Percentiles rank a stretch among this genome's conserved stretches.
Conservation (phyloP, 2,329 filamentous ascomycete genomes). For the Trichoderma cornu-damae region DNA sequence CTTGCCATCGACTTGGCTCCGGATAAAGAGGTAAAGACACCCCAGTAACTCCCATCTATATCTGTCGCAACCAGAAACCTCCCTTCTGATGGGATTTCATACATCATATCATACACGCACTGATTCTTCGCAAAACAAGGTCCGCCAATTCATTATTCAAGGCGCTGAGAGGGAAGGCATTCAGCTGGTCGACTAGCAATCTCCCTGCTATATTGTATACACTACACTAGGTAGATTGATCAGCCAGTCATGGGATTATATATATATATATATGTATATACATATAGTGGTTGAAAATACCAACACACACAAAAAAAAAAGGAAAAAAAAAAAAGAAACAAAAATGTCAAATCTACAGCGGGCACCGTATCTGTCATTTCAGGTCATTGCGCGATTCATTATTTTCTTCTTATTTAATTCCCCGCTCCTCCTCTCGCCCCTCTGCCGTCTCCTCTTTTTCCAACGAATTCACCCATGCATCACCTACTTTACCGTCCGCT, state of each 20-base stretch:
- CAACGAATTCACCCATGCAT: not conserved
- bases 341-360: slow-evolving; percentile 18
- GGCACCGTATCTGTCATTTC: not conserved
- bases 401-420: not conserved
- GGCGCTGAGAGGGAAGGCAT: slow-evolving; percentile 82
- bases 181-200: slow-evolving; percentile 39
- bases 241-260: slow-evolving; percentile 19
- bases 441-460: not conserved
- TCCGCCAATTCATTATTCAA: slow-evolving; percentile 69
- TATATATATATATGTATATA: too few species aligned
- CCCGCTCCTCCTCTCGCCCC: not conserved
- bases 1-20: slow-evolving; percentile 78
- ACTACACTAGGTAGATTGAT: too few species aligned
- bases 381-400: slow-evolving; percentile 3
- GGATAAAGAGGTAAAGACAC: slow-evolving; percentile 66
- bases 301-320: too few species aligned
- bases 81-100: not conserved
- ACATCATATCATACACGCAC: too few species aligned
- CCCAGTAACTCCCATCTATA: too few species aligned
- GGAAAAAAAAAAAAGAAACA: not conserved
- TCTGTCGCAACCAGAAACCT: too few species aligned
- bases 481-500: slow-evolving; percentile 67
- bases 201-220: too few species aligned
- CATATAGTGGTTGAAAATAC: too few species aligned
- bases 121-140: slow-evolving; percentile 40